Base-by-base conservation (phyloP, 2,329 filamentous ascomycete species). In the Eutypella sp. region DNA sequence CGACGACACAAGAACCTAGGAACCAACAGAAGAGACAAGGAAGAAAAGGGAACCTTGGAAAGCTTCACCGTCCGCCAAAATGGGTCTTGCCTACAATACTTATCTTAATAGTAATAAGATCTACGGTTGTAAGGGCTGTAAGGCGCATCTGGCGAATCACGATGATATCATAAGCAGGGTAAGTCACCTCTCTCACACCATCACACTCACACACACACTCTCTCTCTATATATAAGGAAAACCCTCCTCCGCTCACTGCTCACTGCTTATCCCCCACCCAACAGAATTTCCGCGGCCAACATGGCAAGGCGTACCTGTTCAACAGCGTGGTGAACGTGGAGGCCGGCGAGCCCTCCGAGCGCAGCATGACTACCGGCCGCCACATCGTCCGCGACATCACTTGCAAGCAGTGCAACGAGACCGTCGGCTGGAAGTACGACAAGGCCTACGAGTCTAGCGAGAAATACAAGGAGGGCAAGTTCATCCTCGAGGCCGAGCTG, bases 401-500 rank as follows among this genome's bases (percentile, higher is more conserved):
- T 47, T 99, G 93, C 73, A 80, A 86, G 47, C 88, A 95, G 68
- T 99, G 93, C 78, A 87, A 86, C 64, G 87, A 91, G 67, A 87
- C 85, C 24, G 93, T 99, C 44, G 93, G 93, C 29, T 99, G 93
- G 93, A 97, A 96, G 68, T 99, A 99, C 66, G 93, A 99, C 69
- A 96, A 95, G 72, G 93, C 93, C 1, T 97, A 87, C 66, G 93
- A 99, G 72, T 69, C 74, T 27, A 84, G 78, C 53, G 92, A 99
- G 78, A 96, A 96, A 71, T 99, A 99, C 72, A 99, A 99, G 74
- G 93, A 99, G 75, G 91, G 90, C 46, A 99, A 97, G 72, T 97
- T 87, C 66, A 99, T 99, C 49, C 76, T 99, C 47, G 92, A 97
- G 73, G 88, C 87, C 25, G 91, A 96, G 72, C 70, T 96, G 53